Evolutionary conservation across 148 eudicot genomes (phyloP), one percentile per base, ranked within the genome.

Genomic region (Chenopodium suecicum): DNA sequence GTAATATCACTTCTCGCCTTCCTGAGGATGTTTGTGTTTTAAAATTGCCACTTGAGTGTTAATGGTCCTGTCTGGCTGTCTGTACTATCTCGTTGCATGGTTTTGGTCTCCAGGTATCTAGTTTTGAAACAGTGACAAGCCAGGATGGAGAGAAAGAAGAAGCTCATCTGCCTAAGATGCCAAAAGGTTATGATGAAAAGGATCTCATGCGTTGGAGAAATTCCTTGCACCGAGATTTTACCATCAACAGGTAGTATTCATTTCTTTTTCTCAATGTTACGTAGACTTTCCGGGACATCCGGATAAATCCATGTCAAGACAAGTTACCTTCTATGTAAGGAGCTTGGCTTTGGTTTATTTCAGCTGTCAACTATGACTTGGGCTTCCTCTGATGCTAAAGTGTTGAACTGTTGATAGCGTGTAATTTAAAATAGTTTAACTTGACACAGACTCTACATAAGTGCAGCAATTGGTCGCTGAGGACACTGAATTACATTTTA

Each of bases 211-310:
- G 76, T 73, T 96, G 98, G 98, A 91, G 70, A 78, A 83, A 96
- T 81, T 85, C 87, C 78, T 83, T 90, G 90, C 77, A 31, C 29
- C 90, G 99, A 73, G 99, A 96, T 89, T 96, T 96, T 83, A 96
- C 99, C 23, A 74, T 96, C 78, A 96, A 96, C 90, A 94, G 99
- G 99, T 90, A 80, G 66, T 71, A 41, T 52, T 71, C 52, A 44
- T 44, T 8, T 70, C 73, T 41, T 70, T 34, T 63, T 13, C 31
- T 54, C 32, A 20, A 16, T 47, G 34, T 17, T 65, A 9, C 17
- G 22, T 34, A 12, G 50, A 70, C 1, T 34, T 32, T 14, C 19
- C 22, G 14, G 16, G 56, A 41, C 16, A 10, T 52, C 56, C 16
- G 17, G 22, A 13, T 4, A 56, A 14, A 56, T 25, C 16, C 37